These are phyloP conservation scores for Hypoxylon rickii DNA, from an alignment of 495 filamentous ascomycete genomes.

Conservation along the genomic window DNA sequence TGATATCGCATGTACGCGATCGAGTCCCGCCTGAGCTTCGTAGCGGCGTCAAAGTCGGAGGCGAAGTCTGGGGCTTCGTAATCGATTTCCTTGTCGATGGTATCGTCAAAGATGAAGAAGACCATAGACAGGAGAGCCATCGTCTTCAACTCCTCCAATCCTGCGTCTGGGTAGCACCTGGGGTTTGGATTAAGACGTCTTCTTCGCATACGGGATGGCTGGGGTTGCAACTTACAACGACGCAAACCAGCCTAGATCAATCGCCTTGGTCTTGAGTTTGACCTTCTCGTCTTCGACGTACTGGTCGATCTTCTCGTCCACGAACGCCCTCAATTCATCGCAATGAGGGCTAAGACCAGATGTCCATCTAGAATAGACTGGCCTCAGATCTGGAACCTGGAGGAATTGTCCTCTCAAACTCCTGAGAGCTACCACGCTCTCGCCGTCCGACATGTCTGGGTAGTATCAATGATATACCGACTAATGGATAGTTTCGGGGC, in stretches of 20 bases:
- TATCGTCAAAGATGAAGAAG: slow-evolving; percentile 12
- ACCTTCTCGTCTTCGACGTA: slow-evolving; percentile 5
- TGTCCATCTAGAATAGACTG: slow-evolving; percentile 1
- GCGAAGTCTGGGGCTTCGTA: slow-evolving; percentile 2
- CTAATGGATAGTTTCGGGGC: neutral
- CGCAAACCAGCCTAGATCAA: slow-evolving; percentile 11
- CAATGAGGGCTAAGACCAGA: slow-evolving; percentile 5
- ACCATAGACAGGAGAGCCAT: slow-evolving; percentile 10
- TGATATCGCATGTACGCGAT: slow-evolving; percentile 5
- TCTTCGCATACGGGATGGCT: neutral
- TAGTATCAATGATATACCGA: neutral
- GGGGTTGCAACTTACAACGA: neutral
- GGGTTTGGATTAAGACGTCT: neutral
- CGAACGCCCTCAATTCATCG: slow-evolving; percentile 2
- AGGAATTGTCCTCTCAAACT: slow-evolving; percentile 3
- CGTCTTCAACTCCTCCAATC: slow-evolving; percentile 4
- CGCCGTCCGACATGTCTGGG: neutral
- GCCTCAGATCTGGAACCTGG: slow-evolving; percentile 4
- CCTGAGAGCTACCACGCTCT: slow-evolving; percentile 1
- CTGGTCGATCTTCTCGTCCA: slow-evolving; percentile 3
- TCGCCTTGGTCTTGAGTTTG: slow-evolving; percentile 6
- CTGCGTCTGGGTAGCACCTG: slow-evolving; percentile 3
- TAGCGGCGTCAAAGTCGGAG: slow-evolving; percentile 6
- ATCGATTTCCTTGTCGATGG: slow-evolving; percentile 12
- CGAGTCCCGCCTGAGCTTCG: slow-evolving; percentile 10